Conservation (phyloP, 176 grass and related monocot species). For the Triticum monococcum region DNA sequence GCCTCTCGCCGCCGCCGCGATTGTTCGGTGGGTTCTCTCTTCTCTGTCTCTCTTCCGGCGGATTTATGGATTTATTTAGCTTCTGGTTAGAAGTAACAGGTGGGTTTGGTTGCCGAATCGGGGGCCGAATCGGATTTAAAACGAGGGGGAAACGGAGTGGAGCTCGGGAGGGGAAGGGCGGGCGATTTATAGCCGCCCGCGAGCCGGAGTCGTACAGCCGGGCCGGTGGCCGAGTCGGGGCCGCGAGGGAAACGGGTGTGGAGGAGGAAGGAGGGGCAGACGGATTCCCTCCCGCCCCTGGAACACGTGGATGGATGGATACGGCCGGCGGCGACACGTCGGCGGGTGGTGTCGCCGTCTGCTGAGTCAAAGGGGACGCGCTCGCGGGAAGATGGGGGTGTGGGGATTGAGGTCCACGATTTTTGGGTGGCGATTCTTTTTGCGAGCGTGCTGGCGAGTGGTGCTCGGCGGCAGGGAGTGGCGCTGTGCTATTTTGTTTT, state of each 20-base stretch:
- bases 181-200: slow-evolving; percentile 34
- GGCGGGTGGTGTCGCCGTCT: slow-evolving; percentile 21
- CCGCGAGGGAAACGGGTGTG: not conserved
- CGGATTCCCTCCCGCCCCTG: not conserved
- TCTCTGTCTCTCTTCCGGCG: not conserved
- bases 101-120: not conserved
- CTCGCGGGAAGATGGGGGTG: no score
- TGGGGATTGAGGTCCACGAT: no score
- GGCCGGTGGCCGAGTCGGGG: not conserved
- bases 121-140: not conserved
- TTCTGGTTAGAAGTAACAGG: not conserved
- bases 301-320: slow-evolving; percentile 52
- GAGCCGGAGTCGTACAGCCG: not conserved
- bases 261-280: not conserved
- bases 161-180: not conserved
- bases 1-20: not conserved
- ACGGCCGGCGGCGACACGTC: slow-evolving; percentile 20
- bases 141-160: not conserved
- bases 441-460: no score
- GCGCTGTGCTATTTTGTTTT: no score
- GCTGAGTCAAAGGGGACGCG: no score
- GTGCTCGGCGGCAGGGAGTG: no score
- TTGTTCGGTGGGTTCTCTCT: not conserved
- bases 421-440: no score
- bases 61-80: not conserved